Evolutionary conservation across 139 green algal species (phyloP), one percentile per base, ranked within the genome.

Genomic region (Chlorella sp.): DNA sequence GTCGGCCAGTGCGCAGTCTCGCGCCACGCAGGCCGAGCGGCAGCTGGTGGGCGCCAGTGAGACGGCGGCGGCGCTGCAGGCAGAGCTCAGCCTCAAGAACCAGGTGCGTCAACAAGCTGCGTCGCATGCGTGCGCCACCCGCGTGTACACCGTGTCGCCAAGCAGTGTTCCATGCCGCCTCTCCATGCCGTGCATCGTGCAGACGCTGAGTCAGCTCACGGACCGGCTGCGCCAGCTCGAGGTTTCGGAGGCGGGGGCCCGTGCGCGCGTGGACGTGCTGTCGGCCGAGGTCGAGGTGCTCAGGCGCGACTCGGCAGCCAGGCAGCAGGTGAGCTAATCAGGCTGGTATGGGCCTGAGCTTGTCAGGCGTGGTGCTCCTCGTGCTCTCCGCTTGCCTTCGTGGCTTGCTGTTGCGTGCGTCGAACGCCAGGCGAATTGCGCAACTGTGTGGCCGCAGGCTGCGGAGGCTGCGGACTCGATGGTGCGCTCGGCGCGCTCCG

Each of bases 11-110:
- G 63, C 63, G 2, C 23, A 69, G 63, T 30, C 23, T 20, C 63
- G 63, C 20, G 63, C 63, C 6, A 50, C 4, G 2, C 23, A 69
- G 2, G 63, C 63, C 2, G 63, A 69, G 63, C 31, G 32, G 32
- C 63, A 69, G 63, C 32, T 50, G 33, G 63, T 50, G 33, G 63
- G 4, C 31, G 31, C 63, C 5, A 69, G 63, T 50, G 63, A 69
- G 63, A 69, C 20, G 5, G 50, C 50, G 23, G 31, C 31, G 32
- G 32, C 23, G 20, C 63, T 69, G 63, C 31, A 35, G 6, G 31
- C 63, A 27, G 63, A 69, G 32, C 32, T 69, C 17, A 24, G 32
- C 6, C 27, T 27, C 63, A 69, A 69, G 63, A 69, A 4, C 31
- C 14, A 27, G 27, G 61, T 55, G n/a, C n/a, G n/a, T n/a, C n/a